These are phyloP conservation scores for Remersonia thermophila DNA, from an alignment of 2,329 filamentous ascomycete genomes.

Conservation along the genomic window DNA sequence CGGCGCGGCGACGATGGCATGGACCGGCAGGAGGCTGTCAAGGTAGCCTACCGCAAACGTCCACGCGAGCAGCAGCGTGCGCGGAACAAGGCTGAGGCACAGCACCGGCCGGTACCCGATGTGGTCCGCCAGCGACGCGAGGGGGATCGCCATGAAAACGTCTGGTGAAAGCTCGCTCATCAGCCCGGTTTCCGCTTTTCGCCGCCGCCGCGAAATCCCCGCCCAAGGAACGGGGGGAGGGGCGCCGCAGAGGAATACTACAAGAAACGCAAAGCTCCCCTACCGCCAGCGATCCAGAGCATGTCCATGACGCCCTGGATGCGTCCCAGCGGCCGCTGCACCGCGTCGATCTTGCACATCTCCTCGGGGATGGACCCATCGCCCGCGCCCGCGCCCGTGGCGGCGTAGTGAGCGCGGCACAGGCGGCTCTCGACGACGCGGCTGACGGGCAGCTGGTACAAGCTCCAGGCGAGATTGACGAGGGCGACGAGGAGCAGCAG, in stretches of 20 bases:
- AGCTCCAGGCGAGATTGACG: conserved; percentile 34
- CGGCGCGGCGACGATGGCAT: conserved; percentile 29
- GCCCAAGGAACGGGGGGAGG: no score
- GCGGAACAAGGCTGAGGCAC: conserved; percentile 31
- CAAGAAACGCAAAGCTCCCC: neutral
- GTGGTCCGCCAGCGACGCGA: conserved; percentile 33
- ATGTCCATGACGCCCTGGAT: conserved; percentile 40
- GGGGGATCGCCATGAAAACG: conserved; percentile 36
- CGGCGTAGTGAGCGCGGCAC: conserved; percentile 37
- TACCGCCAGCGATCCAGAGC: conserved; percentile 32
- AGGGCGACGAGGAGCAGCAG: conserved; percentile 31
- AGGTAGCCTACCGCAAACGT: conserved; percentile 28
- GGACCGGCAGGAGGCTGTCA: conserved; percentile 24
- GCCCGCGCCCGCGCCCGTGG: conserved; percentile 1
- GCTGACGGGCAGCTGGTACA: conserved; percentile 36
- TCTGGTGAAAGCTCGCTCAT: conserved; percentile 25
- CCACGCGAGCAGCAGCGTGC: conserved; percentile 29
- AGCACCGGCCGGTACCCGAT: conserved; percentile 30
- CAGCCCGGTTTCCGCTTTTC: no score
- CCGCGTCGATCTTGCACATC: conserved; percentile 39
- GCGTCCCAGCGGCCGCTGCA: conserved; percentile 40
- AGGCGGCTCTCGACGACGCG: conserved; percentile 34
- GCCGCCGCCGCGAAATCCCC: no score
- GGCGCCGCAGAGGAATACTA: no score
- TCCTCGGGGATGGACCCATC: conserved; percentile 35